Evolutionary conservation across 176 grass and related monocot genomes (phyloP).

Genomic region (Rhynchospora breviuscula): DNA sequence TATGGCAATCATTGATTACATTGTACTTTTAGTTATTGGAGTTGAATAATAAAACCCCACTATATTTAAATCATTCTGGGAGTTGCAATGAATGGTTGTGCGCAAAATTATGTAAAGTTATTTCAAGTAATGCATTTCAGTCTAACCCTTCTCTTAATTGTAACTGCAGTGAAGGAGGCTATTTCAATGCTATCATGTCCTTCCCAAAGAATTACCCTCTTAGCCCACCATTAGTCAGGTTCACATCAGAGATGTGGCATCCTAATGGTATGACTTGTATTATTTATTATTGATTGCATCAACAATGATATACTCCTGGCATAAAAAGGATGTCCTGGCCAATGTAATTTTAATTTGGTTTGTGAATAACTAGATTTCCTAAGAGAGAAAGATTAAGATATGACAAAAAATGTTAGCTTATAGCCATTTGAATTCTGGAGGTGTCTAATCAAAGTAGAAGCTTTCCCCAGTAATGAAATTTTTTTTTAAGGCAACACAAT

Average conservation of each 20-base stretch:
- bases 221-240: slow-evolving; percentile 26
- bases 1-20: too few relatives aligned
- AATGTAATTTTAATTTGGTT: neutral
- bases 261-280: slow-evolving; percentile 28
- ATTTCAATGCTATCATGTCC: slow-evolving; percentile 36
- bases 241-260: slow-evolving; percentile 38
- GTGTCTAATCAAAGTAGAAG: neutral
- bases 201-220: slow-evolving; percentile 36
- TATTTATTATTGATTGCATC: neutral
- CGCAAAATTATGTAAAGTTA: neutral
- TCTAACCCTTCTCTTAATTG: neutral
- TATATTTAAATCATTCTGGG: too few relatives aligned
- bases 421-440: neutral
- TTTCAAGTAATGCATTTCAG: neutral
- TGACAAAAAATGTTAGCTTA: neutral
- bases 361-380: neutral
- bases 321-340: neutral
- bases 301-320: neutral
- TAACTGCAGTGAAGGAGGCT: slow-evolving; percentile 30
- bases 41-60: too few relatives aligned
- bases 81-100: neutral
- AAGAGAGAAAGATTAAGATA: neutral
- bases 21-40: too few relatives aligned
- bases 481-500: neutral
- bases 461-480: neutral